Base-by-base conservation (phyloP, 2,329 filamentous ascomycete species). In the Samsoniella hepiali region DNA sequence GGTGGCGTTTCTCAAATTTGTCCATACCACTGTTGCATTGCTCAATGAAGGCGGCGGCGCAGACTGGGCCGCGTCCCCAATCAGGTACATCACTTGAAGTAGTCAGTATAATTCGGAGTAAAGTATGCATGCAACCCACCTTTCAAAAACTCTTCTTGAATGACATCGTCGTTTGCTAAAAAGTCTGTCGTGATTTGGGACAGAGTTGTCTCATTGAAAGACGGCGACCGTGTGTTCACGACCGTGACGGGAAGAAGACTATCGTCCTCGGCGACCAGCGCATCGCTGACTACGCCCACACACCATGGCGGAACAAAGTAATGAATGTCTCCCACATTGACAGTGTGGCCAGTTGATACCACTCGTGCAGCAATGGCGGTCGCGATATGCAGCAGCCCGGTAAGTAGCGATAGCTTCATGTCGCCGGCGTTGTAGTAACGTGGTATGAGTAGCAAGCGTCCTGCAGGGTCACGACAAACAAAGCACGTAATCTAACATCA, bases 261-360 rank as follows among this genome's bases (percentile, higher is more conserved):
- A 11, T 59, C 54, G 31, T 2, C 55, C 3, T 59, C 32, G 8
- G 5, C 17, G 5, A 8, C 8, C 9, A 31, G 47, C 10, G 27
- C 36, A 27, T 45, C 27, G 10, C 15, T 31, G 9, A 64, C 22
- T n/a, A n/a, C 56, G 34, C 27, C 66, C 15, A 67, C 61, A n/a
- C 54, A 22, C 31, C 38, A 47, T 42, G 66, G 65, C 6, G 66
- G 63, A 31, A 67, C 44, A 49, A 65, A 66, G 40, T 66, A 67
- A 10, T 57, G 45, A n/a, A 65, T 29, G 7, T 17, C 38, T 17
- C 66, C 62, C 2, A 67, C 45, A 5, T 17, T 29, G 5, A 66
- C 58, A 1, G 66, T 67, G 6, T 59, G 29, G n/a, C 66, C 66
- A 9, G 66, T 65, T 7, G 59, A 53, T 17, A 58, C 31, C 15